Base-by-base conservation (phyloP, 1,284 basidiomycete genomes). In the Serendipita sp. region DNA sequence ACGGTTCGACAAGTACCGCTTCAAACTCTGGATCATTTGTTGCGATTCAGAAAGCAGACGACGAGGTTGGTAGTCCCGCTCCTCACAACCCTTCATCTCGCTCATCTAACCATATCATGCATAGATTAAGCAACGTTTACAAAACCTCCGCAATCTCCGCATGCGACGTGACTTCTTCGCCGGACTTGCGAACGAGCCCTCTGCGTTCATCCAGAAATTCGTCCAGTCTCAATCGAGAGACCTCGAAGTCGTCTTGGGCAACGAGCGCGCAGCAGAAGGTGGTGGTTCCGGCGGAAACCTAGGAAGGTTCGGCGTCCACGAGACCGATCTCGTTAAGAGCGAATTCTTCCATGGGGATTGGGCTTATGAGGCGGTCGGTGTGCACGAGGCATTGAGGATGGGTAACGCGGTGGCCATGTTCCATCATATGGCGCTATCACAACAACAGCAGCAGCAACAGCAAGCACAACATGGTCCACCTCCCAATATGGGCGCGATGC, bases 291-390 rank as follows among this genome's bases (percentile, higher is more conserved):
- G 53, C 8, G 92, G 92, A 2, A 83, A 87, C 2, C 84, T 83
- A 29, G 72, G 70, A 13, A 66, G 68, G 41, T 47, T 61, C 43
- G 74, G 72, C n/a, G 80, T 93, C 10, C 77, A 88, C 17, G 88
- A 90, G 64, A 93, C 96, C 68, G 93, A 96, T 72, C 75, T 96
- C 64, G 81, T 88, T 66, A 76, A 91, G 58, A 91, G 89, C 68
- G 92, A 95, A 71, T 88, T 92, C 72, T 97, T 95, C 79, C 78
- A 80, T 64, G 76, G 94, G 67, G 87, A 90, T 2, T 96, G 93
- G 93, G 90, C 75, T 53, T 38, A 89, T 69, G 88, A 82, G 68
- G 80, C 79, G 12, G 79, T 82, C 35, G 79, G 79, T 1, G 74
- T 82, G 35, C 79, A 81, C 67, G 81, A 82, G 63, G 81, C 81